These are phyloP conservation scores for Spinacia oleracea DNA, from an alignment of 179 eudicot species.

Conservation along the genomic window DNA sequence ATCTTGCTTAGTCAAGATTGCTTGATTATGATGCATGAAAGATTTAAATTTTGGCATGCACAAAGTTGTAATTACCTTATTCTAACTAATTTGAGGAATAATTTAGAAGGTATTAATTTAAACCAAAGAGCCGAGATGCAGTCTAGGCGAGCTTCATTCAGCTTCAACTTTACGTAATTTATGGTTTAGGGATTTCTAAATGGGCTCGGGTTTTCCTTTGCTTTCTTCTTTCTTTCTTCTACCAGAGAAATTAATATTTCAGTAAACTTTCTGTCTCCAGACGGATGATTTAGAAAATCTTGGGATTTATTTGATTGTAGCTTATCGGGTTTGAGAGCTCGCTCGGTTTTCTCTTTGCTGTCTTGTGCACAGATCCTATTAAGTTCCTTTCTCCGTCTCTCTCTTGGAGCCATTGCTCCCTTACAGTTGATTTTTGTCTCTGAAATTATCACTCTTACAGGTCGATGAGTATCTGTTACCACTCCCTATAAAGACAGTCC, in stretches of 20 bases:
- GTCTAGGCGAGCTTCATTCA: background rate
- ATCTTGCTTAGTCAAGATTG: background rate
- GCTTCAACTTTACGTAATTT: background rate
- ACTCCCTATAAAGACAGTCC: constrained; percentile 87
- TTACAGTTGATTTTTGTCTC: constrained; percentile 4
- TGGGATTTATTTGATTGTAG: background rate
- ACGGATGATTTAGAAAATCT: too few species aligned
- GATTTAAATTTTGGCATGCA: too few species aligned
- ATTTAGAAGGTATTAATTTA: background rate
- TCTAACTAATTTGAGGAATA: too few species aligned
- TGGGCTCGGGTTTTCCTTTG: background rate
- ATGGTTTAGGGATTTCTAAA: background rate
- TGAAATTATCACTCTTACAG: constrained; percentile 41
- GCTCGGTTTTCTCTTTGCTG: background rate
- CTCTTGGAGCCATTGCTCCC: background rate
- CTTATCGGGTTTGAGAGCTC: background rate
- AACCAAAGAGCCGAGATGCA: background rate
- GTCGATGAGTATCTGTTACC: constrained; percentile 67
- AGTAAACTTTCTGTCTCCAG: too few species aligned
- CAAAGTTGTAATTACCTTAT: too few species aligned
- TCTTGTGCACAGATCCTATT: background rate
- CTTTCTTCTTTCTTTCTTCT: background rate
- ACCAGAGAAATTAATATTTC: background rate
- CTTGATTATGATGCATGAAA: too few species aligned
- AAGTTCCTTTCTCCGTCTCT: too few species aligned